phyloP scores from a whole-genome alignment of 345 rosid genomes.

The Iberis pinnata region DNA sequence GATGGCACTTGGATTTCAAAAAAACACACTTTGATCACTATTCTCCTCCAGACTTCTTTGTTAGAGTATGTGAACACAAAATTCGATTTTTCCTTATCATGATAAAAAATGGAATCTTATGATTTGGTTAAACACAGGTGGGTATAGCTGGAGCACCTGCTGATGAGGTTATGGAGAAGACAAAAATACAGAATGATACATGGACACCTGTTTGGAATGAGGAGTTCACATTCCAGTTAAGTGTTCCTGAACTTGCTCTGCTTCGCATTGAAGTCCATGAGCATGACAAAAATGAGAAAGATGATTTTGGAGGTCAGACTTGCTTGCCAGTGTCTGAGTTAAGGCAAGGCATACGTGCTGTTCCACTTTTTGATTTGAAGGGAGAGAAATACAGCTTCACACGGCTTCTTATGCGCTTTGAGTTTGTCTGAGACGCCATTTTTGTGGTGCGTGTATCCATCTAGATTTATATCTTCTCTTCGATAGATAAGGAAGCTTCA shows the following conservation, averaged over 20 bases:
- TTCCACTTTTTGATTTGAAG: constrained; percentile 49
- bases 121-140: constrained; percentile 36
- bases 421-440: constrained; percentile 34
- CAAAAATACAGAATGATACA: constrained; percentile 42
- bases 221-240: constrained; percentile 62
- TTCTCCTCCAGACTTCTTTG: constrained; percentile 90
- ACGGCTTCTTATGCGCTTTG: constrained; percentile 69
- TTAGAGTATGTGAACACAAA: constrained; percentile 41
- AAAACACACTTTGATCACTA: constrained; percentile 68
- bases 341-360: constrained; percentile 59
- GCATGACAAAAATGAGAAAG: constrained; percentile 58
- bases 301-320: constrained; percentile 84
- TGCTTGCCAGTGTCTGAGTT: constrained; percentile 71
- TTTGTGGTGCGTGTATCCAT: constrained; percentile 22
- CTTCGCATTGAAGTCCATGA: constrained; percentile 77
- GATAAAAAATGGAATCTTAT: neutral
- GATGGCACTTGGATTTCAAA: constrained; percentile 74
- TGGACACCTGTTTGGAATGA: constrained; percentile 87
- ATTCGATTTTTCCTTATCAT: neutral
- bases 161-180: constrained; percentile 63
- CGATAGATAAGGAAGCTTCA: constrained; percentile 20
- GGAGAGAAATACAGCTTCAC: constrained; percentile 50
- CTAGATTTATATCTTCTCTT: constrained; percentile 16
- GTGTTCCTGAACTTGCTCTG: constrained; percentile 77
- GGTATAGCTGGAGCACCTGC: constrained; percentile 67